Evolutionary conservation across 345 rosid species (phyloP).

Genomic region (Trapa bicornis): DNA sequence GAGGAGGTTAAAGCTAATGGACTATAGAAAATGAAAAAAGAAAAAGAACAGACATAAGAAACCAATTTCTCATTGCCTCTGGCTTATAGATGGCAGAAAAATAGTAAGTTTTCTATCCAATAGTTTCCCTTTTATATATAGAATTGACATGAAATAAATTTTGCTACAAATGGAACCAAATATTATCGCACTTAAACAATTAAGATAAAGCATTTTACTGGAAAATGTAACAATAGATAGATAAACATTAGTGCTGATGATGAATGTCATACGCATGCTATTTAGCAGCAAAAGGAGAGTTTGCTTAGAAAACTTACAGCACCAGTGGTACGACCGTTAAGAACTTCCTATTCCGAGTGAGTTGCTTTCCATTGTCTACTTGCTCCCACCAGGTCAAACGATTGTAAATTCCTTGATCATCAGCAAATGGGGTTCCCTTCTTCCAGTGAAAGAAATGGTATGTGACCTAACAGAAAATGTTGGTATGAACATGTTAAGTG

Average conservation of each 20-base stretch:
- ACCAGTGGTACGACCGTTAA: constrained; percentile 89
- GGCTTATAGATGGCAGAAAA: background rate
- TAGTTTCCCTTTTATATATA: too few species aligned
- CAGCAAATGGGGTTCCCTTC: constrained; percentile 96
- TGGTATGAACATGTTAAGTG: background rate
- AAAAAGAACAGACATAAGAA: background rate
- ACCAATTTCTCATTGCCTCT: background rate
- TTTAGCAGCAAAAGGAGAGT: background rate
- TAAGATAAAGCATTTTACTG: background rate
- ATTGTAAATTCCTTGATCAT: constrained; percentile 97
- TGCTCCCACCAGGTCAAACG: constrained; percentile 98
- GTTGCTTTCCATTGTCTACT: constrained; percentile 89
- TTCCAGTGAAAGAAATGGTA: constrained; percentile 98
- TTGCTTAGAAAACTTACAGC: constrained; percentile 39
- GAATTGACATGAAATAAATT: background rate
- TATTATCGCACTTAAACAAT: background rate
- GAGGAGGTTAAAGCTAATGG: too few species aligned
- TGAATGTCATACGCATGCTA: background rate
- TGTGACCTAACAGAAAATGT: constrained; percentile 42
- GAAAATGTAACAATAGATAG: too few species aligned
- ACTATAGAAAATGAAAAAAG: background rate
- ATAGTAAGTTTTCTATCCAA: background rate
- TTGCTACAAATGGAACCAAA: background rate
- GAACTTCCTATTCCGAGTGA: constrained; percentile 89
- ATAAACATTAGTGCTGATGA: background rate